phyloP scores from a whole-genome alignment of 192 early-diverging fungal genomes.

The Paraglomus occultum region DNA sequence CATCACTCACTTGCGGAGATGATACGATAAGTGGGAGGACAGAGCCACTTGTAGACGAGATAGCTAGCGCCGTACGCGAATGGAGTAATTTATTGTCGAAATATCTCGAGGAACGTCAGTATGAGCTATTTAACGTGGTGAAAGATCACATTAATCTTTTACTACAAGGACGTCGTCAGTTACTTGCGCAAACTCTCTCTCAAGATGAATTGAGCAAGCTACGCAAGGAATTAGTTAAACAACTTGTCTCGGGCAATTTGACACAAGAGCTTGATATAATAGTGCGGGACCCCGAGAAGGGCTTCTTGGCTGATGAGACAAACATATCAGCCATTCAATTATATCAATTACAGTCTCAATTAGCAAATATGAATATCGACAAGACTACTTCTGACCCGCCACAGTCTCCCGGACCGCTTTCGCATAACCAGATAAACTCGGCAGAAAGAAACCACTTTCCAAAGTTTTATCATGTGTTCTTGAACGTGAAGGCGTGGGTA shows the following conservation, averaged over 20 bases:
- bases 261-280: slow-evolving; percentile 54
- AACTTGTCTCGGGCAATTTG: slow-evolving; percentile 55
- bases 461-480: slow-evolving; percentile 50
- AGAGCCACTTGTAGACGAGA: slow-evolving; percentile 67
- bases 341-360: slow-evolving; percentile 48
- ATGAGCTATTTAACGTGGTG: slow-evolving; percentile 50
- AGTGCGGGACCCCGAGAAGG: slow-evolving; percentile 59
- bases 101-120: slow-evolving; percentile 54
- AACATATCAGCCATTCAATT: slow-evolving; percentile 57
- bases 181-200: slow-evolving; percentile 58
- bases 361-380: slow-evolving; percentile 27
- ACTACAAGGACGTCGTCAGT: slow-evolving; percentile 58
- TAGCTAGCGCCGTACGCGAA: slow-evolving; percentile 59
- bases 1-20: slow-evolving; percentile 44
- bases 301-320: slow-evolving; percentile 51
- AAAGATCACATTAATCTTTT: slow-evolving; percentile 56
- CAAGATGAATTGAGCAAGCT: slow-evolving; percentile 56
- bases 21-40: slow-evolving; percentile 50
- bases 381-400: slow-evolving; percentile 3
- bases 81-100: slow-evolving; percentile 55
- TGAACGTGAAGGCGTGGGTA: slow-evolving; percentile 54
- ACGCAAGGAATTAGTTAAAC: slow-evolving; percentile 50
- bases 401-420: background rate
- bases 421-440: background rate
- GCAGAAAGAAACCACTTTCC: background rate